phyloP scores from a whole-genome alignment of 176 grass and related monocot genomes.

The Secale cereale region DNA sequence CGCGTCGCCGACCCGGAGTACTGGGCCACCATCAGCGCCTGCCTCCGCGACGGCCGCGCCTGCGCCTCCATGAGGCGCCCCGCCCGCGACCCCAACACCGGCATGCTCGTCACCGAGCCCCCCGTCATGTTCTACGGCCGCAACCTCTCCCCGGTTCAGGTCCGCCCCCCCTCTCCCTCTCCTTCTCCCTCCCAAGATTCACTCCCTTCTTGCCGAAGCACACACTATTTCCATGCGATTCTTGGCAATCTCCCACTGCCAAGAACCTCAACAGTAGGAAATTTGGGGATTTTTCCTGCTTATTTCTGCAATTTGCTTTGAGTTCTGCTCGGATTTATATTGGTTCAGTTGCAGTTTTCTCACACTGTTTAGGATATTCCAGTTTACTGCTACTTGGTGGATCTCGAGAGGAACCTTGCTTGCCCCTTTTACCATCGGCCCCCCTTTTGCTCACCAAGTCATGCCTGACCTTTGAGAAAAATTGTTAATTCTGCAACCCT shows the following conservation, averaged over 20 bases:
- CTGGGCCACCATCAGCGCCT: slow-evolving; percentile 66
- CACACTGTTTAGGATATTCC: slow-evolving; percentile 35
- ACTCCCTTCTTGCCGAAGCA: slow-evolving; percentile 8
- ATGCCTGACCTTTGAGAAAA: slow-evolving; percentile 31
- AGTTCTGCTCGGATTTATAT: neutral
- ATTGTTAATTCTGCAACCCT: slow-evolving; percentile 41
- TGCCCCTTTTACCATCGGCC: slow-evolving; percentile 18
- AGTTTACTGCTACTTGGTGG: slow-evolving; percentile 33
- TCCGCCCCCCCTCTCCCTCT: neutral
- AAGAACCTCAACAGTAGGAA: neutral
- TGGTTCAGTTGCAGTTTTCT: neutral
- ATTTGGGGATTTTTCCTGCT: neutral
- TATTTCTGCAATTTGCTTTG: neutral
- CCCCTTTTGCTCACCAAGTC: slow-evolving; percentile 31
- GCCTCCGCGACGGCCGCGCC: slow-evolving; percentile 64
- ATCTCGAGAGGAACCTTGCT: slow-evolving; percentile 41
- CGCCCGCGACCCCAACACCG: slow-evolving; percentile 50
- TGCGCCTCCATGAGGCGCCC: slow-evolving; percentile 43
- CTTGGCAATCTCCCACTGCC: neutral
- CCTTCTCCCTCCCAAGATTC: neutral
- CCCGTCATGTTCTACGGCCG: slow-evolving; percentile 54
- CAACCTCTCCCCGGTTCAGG: slow-evolving; percentile 78
- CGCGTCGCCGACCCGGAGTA: slow-evolving; percentile 64
- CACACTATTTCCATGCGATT: slow-evolving; percentile 1
- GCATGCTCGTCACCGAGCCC: slow-evolving; percentile 49